These are phyloP conservation scores for Colletotrichum zoysiae DNA, from an alignment of 2,329 filamentous ascomycete genomes.

Conservation along the genomic window DNA sequence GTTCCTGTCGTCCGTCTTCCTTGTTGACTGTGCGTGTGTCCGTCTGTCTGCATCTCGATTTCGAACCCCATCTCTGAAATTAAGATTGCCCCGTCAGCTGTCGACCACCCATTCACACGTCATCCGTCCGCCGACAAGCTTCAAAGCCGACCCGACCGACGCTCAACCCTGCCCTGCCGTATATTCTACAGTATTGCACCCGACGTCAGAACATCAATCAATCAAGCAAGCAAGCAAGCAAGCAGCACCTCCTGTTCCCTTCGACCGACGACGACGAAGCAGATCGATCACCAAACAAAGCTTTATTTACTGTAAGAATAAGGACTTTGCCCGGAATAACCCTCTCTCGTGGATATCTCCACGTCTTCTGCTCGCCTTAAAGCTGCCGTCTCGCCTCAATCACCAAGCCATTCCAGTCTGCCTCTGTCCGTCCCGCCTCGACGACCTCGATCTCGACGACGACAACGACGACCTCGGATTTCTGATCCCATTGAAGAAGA, in stretches of 20 bases:
- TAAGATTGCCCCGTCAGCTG: constrained; percentile 35
- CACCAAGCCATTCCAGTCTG: constrained; percentile 28
- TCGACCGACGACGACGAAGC: constrained; percentile 12
- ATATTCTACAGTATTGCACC: constrained; percentile 13
- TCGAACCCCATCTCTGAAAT: constrained; percentile 27
- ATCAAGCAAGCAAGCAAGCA: constrained; percentile 2
- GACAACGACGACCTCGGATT: constrained; percentile 9
- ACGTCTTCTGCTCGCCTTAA: constrained; percentile 9
- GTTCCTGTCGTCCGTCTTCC: constrained; percentile 27
- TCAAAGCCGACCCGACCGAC: constrained; percentile 17
- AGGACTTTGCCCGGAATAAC: constrained; percentile 21
- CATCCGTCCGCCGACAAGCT: constrained; percentile 28
- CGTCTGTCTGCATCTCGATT: constrained; percentile 28
- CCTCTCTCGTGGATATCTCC: constrained; percentile 1
- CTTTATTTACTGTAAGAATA: constrained; percentile 33
- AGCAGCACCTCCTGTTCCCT: constrained; percentile 7
- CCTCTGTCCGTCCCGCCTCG: constrained; percentile 35
- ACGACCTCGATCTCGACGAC: constrained; percentile 19
- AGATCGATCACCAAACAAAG: constrained; percentile 26
- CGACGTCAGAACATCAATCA: constrained; percentile 27
- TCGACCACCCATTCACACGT: constrained; percentile 32
- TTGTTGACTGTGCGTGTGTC: constrained; percentile 18
- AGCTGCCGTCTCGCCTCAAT: constrained; percentile 5
- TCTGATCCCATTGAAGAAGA: constrained; percentile 42
- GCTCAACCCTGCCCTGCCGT: neutral